Evolutionary conservation across 1,284 basidiomycete species (phyloP), one percentile per base, ranked within the genome.

Genomic region (Austroboletus novae-zelandiae): DNA sequence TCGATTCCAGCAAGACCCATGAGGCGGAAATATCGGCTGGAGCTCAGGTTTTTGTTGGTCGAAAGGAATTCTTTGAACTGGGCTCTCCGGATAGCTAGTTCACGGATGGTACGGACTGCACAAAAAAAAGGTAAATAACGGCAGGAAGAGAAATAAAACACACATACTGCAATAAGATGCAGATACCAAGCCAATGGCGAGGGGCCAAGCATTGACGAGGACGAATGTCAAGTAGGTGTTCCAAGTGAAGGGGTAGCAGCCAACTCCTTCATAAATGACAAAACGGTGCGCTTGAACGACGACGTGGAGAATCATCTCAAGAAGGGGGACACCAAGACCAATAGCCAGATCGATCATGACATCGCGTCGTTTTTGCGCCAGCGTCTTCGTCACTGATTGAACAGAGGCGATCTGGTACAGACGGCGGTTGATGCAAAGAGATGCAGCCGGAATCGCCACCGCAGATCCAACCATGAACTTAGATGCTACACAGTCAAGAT

Each of bases 371-470:
- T 36, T 70, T 57, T 60, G 71, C 64, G 51, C 73, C 60, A 45
- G 61, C 57, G 42, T 61, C 57, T 39, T 67, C 59, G 42, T 64
- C 59, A 41, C 62, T 36, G 43, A 71, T 61, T 39, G 61, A 50
- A 51, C 75, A 54, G 78, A 77, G 0, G 79, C 71, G 7, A 77
- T 67, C 3, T 69, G 61, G 53, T 79, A 78, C 20, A 84, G 60
- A 17, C 72, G 70, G 40, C 66, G 69, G 27, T 71, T 71, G 37
- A 83, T 72, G 59, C 77, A 80, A 1, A 81, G 62, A 14, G 72
- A 70, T 0, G 74, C 58, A 0, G 77, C 79, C 11, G 83, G 76
- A 4, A 89, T 61, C 0, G 80, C 87, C 1, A 80, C 66, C 1
- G 61, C 49, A 2, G 60, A 45, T 0, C 71, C 78, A 5, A 75